Conservation (phyloP, 768 basidiomycete species). For the Nevesoporus exiguus region DNA sequence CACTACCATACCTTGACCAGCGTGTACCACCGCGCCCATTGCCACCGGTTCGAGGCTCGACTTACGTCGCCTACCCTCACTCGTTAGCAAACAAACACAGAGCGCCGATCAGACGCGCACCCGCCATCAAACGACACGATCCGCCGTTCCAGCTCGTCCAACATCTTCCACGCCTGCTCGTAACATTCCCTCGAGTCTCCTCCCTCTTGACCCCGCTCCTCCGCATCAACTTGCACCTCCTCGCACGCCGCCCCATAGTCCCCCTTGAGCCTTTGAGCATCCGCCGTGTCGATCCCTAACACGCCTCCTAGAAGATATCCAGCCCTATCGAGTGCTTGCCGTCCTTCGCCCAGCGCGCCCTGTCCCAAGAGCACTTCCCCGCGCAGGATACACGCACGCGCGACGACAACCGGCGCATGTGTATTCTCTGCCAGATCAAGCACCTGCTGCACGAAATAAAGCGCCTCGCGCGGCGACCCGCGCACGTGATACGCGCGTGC, state of each 20-base stretch:
- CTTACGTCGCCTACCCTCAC: conserved; percentile 37
- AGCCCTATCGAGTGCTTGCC: conserved; percentile 50
- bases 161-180: conserved; percentile 50
- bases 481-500: conserved; percentile 61
- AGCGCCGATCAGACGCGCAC: conserved; percentile 31
- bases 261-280: conserved; percentile 54
- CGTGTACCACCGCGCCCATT: conserved; percentile 17
- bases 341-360: conserved; percentile 55
- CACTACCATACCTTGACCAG: conserved; percentile 47
- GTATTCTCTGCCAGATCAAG: conserved; percentile 67
- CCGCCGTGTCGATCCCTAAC: conserved; percentile 54
- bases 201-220: conserved; percentile 17
- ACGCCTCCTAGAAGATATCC: conserved; percentile 44
- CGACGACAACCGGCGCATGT: conserved; percentile 59
- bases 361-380: conserved; percentile 70
- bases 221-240: conserved; percentile 30
- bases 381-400: conserved; percentile 62
- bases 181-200: conserved; percentile 54
- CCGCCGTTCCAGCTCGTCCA: conserved; percentile 57
- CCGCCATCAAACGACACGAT: conserved; percentile 54
- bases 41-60: conserved; percentile 38
- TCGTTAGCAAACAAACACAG: neutral
- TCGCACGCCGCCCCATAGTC: conserved; percentile 38
- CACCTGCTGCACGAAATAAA: conserved; percentile 80
- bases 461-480: conserved; percentile 81